phyloP scores from a whole-genome alignment of 768 basidiomycete genomes.

The Butyriboletus loyo region DNA sequence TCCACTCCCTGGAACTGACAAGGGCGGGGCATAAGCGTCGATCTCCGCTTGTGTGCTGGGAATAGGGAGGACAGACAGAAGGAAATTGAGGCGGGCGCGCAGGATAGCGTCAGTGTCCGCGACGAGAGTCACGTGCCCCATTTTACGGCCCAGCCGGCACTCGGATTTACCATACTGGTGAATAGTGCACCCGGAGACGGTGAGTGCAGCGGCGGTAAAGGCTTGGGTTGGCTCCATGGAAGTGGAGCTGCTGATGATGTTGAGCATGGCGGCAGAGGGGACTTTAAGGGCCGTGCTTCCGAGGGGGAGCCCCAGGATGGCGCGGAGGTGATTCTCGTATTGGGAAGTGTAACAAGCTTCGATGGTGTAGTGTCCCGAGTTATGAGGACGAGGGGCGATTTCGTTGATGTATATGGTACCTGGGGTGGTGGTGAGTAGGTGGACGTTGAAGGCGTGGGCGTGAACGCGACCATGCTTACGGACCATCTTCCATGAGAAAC shows the following conservation, averaged over 20 bases:
- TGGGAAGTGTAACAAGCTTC: constrained; percentile 97
- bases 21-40: constrained; percentile 48
- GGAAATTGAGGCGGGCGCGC: constrained; percentile 61
- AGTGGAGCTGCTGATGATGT: constrained; percentile 83
- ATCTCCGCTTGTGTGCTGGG: constrained; percentile 42
- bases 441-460: neutral
- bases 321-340: constrained; percentile 95
- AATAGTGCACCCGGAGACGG: constrained; percentile 69
- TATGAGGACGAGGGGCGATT: constrained; percentile 97
- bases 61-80: constrained; percentile 63
- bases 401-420: constrained; percentile 87
- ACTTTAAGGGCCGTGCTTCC: constrained; percentile 88
- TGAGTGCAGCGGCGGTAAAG: constrained; percentile 58
- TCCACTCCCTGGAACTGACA: constrained; percentile 43
- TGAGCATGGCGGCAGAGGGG: constrained; percentile 88
- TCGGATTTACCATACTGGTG: constrained; percentile 96
- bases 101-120: constrained; percentile 79
- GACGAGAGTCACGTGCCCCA: constrained; percentile 95
- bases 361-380: constrained; percentile 98
- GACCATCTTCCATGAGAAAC: constrained; percentile 90
- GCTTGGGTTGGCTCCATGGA: constrained; percentile 56
- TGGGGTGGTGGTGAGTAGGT: constrained; percentile 27
- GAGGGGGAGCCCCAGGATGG: constrained; percentile 85
- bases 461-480: constrained; percentile 15
- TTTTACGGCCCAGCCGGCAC: constrained; percentile 88